Evolutionary conservation across 129 eudicot genomes (phyloP), one percentile per base, ranked within the genome.

Genomic region (Scalesia atractyloides): DNA sequence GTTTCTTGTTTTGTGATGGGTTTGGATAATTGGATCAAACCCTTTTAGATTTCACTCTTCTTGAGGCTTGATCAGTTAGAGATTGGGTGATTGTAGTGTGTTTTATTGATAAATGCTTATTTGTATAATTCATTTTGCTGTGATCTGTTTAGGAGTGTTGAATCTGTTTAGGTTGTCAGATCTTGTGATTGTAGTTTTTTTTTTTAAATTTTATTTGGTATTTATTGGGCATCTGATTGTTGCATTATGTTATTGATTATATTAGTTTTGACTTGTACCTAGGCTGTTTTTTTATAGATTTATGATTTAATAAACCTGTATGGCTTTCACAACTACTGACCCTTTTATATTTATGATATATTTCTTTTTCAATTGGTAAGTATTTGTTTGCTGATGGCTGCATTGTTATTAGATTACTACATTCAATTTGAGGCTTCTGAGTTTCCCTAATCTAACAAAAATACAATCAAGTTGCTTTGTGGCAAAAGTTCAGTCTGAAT

Each of bases 341-440:
- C 41, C 70, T 52, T 50, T 10, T 37, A 37, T 41, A 7, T 41
- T 24, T 44, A 71, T 56, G 46, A 67, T 30, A 34, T 57, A 66
- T 67, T 54, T 67, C 22, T 7, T 65, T 44, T 74, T 17, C 15
- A 17, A 36, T 51, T 18, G 1, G 37, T 62, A 52, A 65, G 22
- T 67, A 76, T 62, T 54, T 70, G 72, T 52, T 70, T 70, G 71
- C 76, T 69, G 76, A 77, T 77, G 72, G 72, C 66, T 77, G 59
- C 81, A 70, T 62, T 77, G 60, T 12, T 26, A 70, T 51, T 78
- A 70, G 52, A 70, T 22, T 69, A 39, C n/a, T n/a, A 36, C 19
- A 64, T n/a, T 37, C 20, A 60, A 1, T 77, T 77, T 15, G 57
- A 37, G 37, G 53, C 60, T 48, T 52, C 14, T n/a, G 22, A 73